Base-by-base conservation (phyloP, 2,329 filamentous ascomycete genomes). In the Verticillium isaacii region DNA sequence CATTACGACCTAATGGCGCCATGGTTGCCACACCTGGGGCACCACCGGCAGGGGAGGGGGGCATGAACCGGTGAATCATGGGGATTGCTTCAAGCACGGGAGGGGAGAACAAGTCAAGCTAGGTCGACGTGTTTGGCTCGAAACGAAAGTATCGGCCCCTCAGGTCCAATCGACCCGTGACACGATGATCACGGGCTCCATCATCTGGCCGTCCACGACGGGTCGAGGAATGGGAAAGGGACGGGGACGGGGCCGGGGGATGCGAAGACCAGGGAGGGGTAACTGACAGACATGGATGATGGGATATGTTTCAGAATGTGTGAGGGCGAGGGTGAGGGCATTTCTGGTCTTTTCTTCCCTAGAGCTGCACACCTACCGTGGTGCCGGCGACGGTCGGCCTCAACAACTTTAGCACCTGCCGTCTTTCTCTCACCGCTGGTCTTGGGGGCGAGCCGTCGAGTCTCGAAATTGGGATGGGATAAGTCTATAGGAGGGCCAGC, bases 161-260 rank as follows among this genome's bases (percentile, higher is more conserved):
- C n/a, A 50, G 3, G 58, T 45, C 58, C 58, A 59, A 59, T 59
- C 29, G 58, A 32, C 58, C 58, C 25, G 32, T 45, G 58, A 59
- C 58, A 59, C 58, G 58, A 52, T 25, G 41, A 59, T 59, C 58
- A 59, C 58, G 58, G 36, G 58, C 41, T 36, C 41, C 58, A 32
- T 34, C 25, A 32, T 25, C 23, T 25, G 25, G 32, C 54, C 29
- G 15, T n/a, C 41, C 41, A 14, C 25, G 54, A 32, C 32, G 54
- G 54, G 25, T 17, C 29, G 23, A 17, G 54, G 54, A 32, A 34
- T 32, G 54, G 54, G 54, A 32, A 34, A 9, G 54, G 54, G n/a
- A 56, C 11, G 54, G 23, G 54, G 54, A 56, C 25, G 12, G 17
- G 37, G 19, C 45, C 8, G 9, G 45, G 1, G 5, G n/a, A n/a